These are phyloP conservation scores for Cyclotella cryptica DNA, from an alignment of 108 stramenopile species.

Conservation along the genomic window DNA sequence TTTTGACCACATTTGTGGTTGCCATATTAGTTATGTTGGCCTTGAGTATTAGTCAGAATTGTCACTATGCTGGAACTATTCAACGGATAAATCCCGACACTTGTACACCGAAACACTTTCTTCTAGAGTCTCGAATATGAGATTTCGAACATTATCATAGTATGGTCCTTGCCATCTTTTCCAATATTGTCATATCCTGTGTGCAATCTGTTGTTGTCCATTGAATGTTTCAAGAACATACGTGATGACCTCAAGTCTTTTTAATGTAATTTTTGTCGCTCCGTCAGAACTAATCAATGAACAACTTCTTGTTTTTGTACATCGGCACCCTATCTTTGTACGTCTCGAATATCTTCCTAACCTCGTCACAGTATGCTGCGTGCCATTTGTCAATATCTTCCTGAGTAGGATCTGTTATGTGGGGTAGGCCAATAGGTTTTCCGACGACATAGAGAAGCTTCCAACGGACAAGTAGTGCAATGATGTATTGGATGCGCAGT, in stretches of 20 bases:
- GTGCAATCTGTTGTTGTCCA: background rate
- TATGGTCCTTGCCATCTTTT: no score
- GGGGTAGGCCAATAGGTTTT: constrained; percentile 66
- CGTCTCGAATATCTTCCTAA: constrained; percentile 62
- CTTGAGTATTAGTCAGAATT: no score
- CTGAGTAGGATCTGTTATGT: constrained; percentile 67
- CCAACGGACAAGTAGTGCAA: no score
- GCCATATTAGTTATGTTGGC: no score
- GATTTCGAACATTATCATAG: no score
- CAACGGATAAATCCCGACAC: no score
- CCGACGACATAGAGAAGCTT: constrained; percentile 71
- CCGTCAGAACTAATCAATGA: constrained; percentile 54
- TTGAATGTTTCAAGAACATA: background rate
- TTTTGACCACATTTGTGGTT: no score
- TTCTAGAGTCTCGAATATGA: no score
- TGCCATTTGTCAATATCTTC: constrained; percentile 82
- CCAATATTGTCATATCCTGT: no score
- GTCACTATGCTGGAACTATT: no score
- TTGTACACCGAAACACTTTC: no score
- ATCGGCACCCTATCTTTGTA: constrained; percentile 69
- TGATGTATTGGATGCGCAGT: no score
- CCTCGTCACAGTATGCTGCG: constrained; percentile 64
- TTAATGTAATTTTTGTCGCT: background rate
- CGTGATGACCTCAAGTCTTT: background rate
- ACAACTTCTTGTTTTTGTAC: constrained; percentile 76